These are phyloP conservation scores for Ceratobasidium sp. DNA, from an alignment of 1,284 basidiomycete genomes.

Conservation along the genomic window DNA sequence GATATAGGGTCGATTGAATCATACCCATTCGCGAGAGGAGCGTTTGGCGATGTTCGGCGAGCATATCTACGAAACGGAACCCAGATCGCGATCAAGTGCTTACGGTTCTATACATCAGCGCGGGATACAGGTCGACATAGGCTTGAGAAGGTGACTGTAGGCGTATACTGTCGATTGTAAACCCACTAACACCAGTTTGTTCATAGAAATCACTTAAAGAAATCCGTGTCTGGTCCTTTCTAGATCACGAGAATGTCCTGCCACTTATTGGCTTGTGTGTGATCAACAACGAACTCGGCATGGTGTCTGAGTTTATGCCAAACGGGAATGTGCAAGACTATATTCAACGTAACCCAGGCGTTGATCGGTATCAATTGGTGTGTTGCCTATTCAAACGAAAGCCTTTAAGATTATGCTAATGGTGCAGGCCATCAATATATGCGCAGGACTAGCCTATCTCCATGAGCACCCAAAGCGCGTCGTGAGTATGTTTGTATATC, in stretches of 20 bases:
- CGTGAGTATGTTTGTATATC: not conserved
- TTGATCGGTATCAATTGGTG: slow-evolving; percentile 27
- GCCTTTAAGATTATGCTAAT: not conserved
- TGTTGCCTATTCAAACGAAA: not conserved
- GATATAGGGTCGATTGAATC: slow-evolving; percentile 26
- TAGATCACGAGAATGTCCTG: slow-evolving; percentile 31
- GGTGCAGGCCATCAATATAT: slow-evolving; percentile 28
- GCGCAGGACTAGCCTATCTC: slow-evolving; percentile 27
- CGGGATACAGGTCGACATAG: slow-evolving; percentile 32
- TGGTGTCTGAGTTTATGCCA: slow-evolving; percentile 42
- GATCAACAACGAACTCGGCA: slow-evolving; percentile 35
- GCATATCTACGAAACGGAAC: slow-evolving; percentile 20
- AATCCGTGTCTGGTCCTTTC: slow-evolving; percentile 36
- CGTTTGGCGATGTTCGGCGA: slow-evolving; percentile 34
- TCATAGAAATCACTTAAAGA: slow-evolving; percentile 39
- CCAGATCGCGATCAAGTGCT: slow-evolving; percentile 30
- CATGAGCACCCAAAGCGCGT: slow-evolving; percentile 38
- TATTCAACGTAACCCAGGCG: slow-evolving; percentile 15
- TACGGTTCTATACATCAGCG: slow-evolving; percentile 37
- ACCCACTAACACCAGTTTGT: not conserved
- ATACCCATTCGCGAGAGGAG: slow-evolving; percentile 25
- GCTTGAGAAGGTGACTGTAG: slow-evolving; percentile 27
- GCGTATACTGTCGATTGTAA: not conserved
- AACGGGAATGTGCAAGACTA: slow-evolving; percentile 38
- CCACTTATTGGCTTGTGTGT: slow-evolving; percentile 33